Conservation (phyloP, 2,329 filamentous ascomycete species). For the Sporothrix inflata region DNA sequence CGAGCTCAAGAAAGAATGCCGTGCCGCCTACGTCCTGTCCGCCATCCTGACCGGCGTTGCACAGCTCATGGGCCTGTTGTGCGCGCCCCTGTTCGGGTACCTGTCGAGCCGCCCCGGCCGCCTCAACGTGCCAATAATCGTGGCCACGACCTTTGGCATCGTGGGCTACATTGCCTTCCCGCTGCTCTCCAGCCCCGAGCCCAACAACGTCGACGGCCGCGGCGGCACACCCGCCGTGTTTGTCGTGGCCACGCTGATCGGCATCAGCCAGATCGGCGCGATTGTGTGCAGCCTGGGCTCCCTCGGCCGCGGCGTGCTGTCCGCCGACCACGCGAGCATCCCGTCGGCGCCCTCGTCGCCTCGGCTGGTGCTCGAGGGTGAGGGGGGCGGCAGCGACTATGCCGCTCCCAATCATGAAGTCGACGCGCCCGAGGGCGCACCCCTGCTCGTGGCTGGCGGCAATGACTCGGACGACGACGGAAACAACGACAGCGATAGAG, state of each 20-base stretch:
- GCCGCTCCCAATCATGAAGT: constrained; percentile 15
- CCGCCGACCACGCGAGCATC: constrained; percentile 44
- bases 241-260: constrained; percentile 76
- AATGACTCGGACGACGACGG: neutral
- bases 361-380: constrained; percentile 25
- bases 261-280: constrained; percentile 91
- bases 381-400: constrained; percentile 6
- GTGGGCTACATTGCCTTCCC: constrained; percentile 79
- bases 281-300: constrained; percentile 95
- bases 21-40: constrained; percentile 83
- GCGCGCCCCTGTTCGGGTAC: constrained; percentile 85
- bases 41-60: constrained; percentile 86
- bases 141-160: constrained; percentile 73
- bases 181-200: constrained; percentile 75
- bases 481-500: constrained; percentile 12
- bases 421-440: constrained; percentile 44
- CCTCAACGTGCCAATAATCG: constrained; percentile 72
- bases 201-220: constrained; percentile 63
- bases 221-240: constrained; percentile 73
- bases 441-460: constrained; percentile 43
- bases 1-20: constrained; percentile 83
- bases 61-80: constrained; percentile 82
- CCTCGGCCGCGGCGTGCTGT: constrained; percentile 77
- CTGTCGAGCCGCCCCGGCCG: constrained; percentile 60
- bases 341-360: constrained; percentile 28